Conservation (phyloP, 805 yeast genomes). For the Cyberlindnera mississippiensis region DNA sequence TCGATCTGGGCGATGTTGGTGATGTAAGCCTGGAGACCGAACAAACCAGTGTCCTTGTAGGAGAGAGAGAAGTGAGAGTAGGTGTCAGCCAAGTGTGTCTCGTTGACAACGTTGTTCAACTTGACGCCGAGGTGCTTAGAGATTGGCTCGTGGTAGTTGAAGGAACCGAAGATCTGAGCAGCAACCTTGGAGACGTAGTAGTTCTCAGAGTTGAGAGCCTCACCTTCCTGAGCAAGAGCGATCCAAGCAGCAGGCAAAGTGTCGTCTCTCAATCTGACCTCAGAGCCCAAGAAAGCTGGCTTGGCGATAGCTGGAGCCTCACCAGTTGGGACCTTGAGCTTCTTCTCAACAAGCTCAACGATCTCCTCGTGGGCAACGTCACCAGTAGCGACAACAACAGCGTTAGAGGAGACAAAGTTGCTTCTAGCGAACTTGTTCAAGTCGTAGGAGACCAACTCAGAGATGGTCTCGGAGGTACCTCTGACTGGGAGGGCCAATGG, state of each 20-base stretch:
- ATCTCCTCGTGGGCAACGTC: constrained; percentile 65
- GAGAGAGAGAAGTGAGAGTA: constrained; percentile 69
- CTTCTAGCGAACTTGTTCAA: constrained; percentile 49
- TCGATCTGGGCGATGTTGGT: constrained; percentile 58
- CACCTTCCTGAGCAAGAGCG: constrained; percentile 73
- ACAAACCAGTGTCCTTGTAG: constrained; percentile 75
- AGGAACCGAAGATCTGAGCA: constrained; percentile 55
- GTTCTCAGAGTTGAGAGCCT: constrained; percentile 56
- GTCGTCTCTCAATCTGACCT: constrained; percentile 85
- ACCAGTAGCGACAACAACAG: constrained; percentile 70
- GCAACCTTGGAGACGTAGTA: constrained; percentile 73
- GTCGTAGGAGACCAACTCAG: constrained; percentile 56
- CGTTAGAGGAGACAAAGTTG: constrained; percentile 58
- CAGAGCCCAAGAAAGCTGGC: constrained; percentile 78
- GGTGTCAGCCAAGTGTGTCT: constrained; percentile 68
- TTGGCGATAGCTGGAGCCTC: constrained; percentile 44
- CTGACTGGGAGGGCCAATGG: constrained; percentile 71
- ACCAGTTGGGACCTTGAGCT: constrained; percentile 48
- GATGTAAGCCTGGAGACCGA: constrained; percentile 74
- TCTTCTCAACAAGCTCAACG: constrained; percentile 58
- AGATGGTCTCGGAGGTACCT: constrained; percentile 68
- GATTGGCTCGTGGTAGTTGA: constrained; percentile 50
- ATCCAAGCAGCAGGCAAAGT: constrained; percentile 78
- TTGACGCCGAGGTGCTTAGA: constrained; percentile 62
- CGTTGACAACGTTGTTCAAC: constrained; percentile 63